Evolutionary conservation across 192 early-diverging fungal species (phyloP).

Genomic region (Hyaloraphidium curvatum): DNA sequence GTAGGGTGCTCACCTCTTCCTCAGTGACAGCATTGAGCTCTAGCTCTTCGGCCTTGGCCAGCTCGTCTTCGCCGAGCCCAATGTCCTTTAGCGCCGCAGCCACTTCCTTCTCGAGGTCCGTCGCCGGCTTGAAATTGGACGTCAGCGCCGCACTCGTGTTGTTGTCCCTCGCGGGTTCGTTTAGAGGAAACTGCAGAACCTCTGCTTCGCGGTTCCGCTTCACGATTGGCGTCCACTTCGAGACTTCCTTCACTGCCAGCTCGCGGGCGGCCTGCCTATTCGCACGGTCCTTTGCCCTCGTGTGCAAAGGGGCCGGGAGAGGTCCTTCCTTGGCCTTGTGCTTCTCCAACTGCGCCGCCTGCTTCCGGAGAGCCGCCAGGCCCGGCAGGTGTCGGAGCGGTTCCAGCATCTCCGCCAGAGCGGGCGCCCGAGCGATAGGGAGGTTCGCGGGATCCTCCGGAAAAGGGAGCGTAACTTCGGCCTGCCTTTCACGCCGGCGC

Average conservation of each 20-base stretch:
- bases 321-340: conserved; percentile 18
- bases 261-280: conserved; percentile 71
- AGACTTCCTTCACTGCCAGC: conserved; percentile 59
- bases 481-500: conserved; percentile 18
- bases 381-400: conserved; percentile 36
- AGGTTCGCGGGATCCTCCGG: no score
- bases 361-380: conserved; percentile 46
- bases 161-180: neutral
- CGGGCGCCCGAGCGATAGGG: no score
- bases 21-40: conserved; percentile 60
- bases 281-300: conserved; percentile 62
- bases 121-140: conserved; percentile 37
- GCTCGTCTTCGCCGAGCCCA: conserved; percentile 59
- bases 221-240: conserved; percentile 68
- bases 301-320: conserved; percentile 57
- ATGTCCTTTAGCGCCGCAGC: conserved; percentile 40
- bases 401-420: conserved; percentile 54
- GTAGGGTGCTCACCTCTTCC: conserved; percentile 67
- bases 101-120: conserved; percentile 62
- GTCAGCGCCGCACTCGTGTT: conserved; percentile 34
- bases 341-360: conserved; percentile 30
- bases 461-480: conserved; percentile 55
- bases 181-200: conserved; percentile 44
- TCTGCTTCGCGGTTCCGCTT: conserved; percentile 67
- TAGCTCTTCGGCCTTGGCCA: conserved; percentile 64